Percentiles rank a stretch among this genome's conserved stretches.
Conservation (phyloP, 768 basidiomycete species). For the Albatrellus ellisii region DNA sequence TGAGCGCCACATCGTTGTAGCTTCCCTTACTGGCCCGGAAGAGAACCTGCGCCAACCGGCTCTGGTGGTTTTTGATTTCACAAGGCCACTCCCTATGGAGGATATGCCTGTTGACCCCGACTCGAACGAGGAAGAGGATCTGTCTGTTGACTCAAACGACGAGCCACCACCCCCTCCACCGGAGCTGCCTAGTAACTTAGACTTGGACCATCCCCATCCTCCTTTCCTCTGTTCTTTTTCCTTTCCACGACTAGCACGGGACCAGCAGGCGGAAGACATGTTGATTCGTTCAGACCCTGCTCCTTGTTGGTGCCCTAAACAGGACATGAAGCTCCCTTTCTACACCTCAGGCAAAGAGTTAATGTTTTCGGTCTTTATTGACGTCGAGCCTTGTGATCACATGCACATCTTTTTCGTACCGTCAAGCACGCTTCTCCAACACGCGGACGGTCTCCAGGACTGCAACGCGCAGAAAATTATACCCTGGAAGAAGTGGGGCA, state of each 20-base stretch:
- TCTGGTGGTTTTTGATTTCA: slow-evolving; percentile 8
- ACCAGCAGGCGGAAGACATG: background rate
- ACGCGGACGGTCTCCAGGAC: background rate
- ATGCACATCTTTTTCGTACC: slow-evolving; percentile 6
- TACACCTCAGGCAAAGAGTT: slow-evolving; percentile 4
- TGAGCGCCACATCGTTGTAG: slow-evolving; percentile 2
- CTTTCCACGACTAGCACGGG: background rate
- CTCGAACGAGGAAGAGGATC: background rate
- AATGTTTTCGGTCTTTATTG: background rate
- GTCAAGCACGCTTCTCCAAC: slow-evolving; percentile 2
- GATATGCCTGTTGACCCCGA: too few relatives aligned
- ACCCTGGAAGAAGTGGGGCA: slow-evolving; percentile 7
- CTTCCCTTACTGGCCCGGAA: background rate
- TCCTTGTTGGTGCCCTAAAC: slow-evolving; percentile 1
- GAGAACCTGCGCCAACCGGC: background rate
- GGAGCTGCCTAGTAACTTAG: too few relatives aligned
- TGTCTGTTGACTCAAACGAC: too few relatives aligned
- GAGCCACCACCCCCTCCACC: too few relatives aligned
- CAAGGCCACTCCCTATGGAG: too few relatives aligned
- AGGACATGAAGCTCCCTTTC: slow-evolving; percentile 17
- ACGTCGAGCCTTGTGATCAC: background rate
- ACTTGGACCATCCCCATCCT: too few relatives aligned
- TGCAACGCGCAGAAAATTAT: background rate
- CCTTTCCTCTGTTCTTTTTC: slow-evolving; percentile 5
- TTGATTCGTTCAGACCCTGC: slow-evolving; percentile 7